Evolutionary conservation across 805 yeast genomes (phyloP), one percentile per base, ranked within the genome.

Genomic region (Candida berthetii): DNA sequence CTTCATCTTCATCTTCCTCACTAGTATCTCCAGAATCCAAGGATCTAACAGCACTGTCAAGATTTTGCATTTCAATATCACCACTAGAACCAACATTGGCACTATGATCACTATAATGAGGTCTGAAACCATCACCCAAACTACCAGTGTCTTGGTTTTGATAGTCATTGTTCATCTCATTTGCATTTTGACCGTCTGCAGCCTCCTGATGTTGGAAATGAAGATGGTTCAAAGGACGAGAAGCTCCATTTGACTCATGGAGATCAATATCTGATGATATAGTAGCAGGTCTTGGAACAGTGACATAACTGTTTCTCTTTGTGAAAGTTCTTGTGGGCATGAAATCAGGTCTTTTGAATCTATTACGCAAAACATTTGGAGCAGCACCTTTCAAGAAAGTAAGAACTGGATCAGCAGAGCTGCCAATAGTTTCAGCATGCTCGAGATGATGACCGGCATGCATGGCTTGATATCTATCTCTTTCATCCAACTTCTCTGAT

Each of bases 401-500:
- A 15, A 57, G 27, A 2, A 55, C 60, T 10, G 61, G 61, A 40
- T 54, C 61, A 19, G 44, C 39, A 9, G 34, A 29, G 18, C 52
- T 47, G 5, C 49, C 57, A 19, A 50, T 35, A 4, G 60, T 57
- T 28, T 54, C 58, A 1, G 48, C 27, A n/a, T 44, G 47, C 4
- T 40, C 27, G 14, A 50, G 14, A 11, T 37, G 37, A 17, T 42
- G 41, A 7, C 49, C 54, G 4, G 50, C 56, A 40, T 54, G 58
- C 8, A 51, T 2, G 24, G 48, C 54, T 35, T 57, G 61, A 18
- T 74, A 64, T 44, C 65, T 68, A 61, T 84, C 93, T 51, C 84
- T 67, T 50, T 69, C 63, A 22, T 74, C 72, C 74, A 83, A 70
- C 46, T 76, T 74, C 14, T 80, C 82, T 40, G 83, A 76, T 7